Percentiles rank a stretch among this genome's conserved stretches.
phyloP scores from a whole-genome alignment of 2,329 filamentous ascomycete species.

The Stromatinia cepivora region DNA sequence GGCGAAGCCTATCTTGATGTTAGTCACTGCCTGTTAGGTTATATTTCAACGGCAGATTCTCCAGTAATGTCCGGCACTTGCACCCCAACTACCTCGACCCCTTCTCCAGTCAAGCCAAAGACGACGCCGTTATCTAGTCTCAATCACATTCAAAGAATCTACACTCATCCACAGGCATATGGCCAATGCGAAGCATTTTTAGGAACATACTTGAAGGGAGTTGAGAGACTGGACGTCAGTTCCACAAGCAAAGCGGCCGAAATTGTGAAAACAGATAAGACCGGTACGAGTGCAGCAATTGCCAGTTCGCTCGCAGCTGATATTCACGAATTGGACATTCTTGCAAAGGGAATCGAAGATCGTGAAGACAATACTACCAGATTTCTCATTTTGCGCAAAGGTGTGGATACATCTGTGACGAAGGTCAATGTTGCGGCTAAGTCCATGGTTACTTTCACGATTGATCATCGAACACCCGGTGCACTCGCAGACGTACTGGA shows the following conservation, averaged over 20 bases:
- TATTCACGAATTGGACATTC: conserved; percentile 64
- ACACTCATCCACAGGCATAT: conserved; percentile 94
- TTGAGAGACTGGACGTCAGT: conserved; percentile 80
- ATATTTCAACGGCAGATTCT: conserved; percentile 31
- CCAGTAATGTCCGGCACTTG: conserved; percentile 47
- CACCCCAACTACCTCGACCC: conserved; percentile 52
- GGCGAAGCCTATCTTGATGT: conserved; percentile 86
- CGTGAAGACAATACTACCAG: conserved; percentile 73
- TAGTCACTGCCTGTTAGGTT: conserved; percentile 80
- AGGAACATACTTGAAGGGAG: conserved; percentile 63
- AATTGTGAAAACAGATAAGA: conserved; percentile 61
- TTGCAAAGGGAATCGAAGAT: conserved; percentile 73
- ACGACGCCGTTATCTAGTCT: conserved; percentile 54
- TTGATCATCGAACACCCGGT: conserved; percentile 76
- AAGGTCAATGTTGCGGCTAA: conserved; percentile 50
- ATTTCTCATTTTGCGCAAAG: conserved; percentile 64
- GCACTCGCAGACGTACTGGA: conserved; percentile 77
- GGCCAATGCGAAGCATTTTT: conserved; percentile 85
- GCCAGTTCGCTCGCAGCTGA: conserved; percentile 72
- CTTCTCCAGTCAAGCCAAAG: conserved; percentile 48
- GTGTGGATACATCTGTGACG: conserved; percentile 29
- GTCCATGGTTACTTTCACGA: conserved; percentile 78
- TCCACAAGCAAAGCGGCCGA: conserved; percentile 85
- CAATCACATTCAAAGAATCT: conserved; percentile 69
- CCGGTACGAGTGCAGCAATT: conserved; percentile 71